Base-by-base conservation (phyloP, 495 filamentous ascomycete species). In the Xylaria grammica region DNA sequence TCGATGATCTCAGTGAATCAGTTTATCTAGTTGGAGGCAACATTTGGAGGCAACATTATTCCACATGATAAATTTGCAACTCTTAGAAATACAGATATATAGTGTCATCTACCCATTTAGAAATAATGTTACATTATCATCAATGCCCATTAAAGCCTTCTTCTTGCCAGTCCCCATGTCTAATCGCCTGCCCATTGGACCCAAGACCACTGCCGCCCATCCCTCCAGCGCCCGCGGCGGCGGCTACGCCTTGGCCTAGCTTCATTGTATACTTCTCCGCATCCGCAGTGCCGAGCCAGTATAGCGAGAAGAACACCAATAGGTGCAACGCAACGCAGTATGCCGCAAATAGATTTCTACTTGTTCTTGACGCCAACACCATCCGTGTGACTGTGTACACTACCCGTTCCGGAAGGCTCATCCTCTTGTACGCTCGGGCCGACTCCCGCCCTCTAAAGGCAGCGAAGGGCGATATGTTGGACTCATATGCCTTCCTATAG, bases 401-500 rank as follows among this genome's bases (percentile, higher is more conserved):
- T 15, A 92, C 81, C 27, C 96, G 82, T 79, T 99, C 95, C 0
- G 93, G 92, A 5, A 97, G 76, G 64, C 86, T 92, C 94, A 99
- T 97, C 32, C 95, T 87, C 70, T 94, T 93, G 75, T 96, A 92
- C n/a, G 95, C 96, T 32, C 95, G 83, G 6, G 92, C 89, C 38
- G 90, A 91, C 80, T 99, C 95, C 40, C 94, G 88, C 5, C 95
- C 93, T 42, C 93, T 85, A 78, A 98, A 99, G 7, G 91, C 93
- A 27, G 94, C 94, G 71, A 99, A 99, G 0, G 95, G 95, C 13
- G 92, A 96, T 34, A 99, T 89, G 71, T 93, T 94, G 22, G 90
- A 90, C 78, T 99, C 95, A 76, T 99, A 99, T 9, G 94, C 91
- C 53, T 91, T 90, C 55, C 93, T 86, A 72, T 99, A 99, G 29